A percentile compares a stretch with the other conserved stretches of the same genome.
These are phyloP conservation scores for Tylopilus vinaceipallidus DNA, from an alignment of 768 basidiomycete species.

Conservation along the genomic window DNA sequence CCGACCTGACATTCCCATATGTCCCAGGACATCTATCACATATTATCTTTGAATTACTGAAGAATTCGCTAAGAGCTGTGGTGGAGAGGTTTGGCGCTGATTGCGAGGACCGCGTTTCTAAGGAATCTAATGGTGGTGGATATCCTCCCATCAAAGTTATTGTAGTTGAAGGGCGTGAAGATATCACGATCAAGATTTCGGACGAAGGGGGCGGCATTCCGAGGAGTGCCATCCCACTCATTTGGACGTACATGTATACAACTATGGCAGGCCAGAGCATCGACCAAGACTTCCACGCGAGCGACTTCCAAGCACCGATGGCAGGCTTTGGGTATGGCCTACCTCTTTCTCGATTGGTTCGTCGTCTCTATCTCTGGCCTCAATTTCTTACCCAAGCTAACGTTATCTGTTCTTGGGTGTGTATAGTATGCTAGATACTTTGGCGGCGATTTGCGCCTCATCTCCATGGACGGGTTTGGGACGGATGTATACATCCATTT, in stretches of 20 bases:
- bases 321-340: constrained; percentile 96
- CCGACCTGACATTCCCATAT: constrained; percentile 84
- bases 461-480: constrained; percentile 98
- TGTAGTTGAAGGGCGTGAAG: constrained; percentile 94
- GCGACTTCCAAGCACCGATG: constrained; percentile 98
- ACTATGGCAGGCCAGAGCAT: constrained; percentile 74
- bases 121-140: constrained; percentile 12
- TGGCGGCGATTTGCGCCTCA: constrained; percentile 87
- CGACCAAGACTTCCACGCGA: constrained; percentile 70
- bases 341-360: constrained; percentile 84
- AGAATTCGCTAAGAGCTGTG: constrained; percentile 95
- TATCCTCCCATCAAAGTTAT: constrained; percentile 41
- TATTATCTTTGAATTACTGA: constrained; percentile 94
- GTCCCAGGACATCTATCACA: constrained; percentile 96
- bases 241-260: constrained; percentile 99
- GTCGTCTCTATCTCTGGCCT: constrained; percentile 58
- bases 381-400: constrained; percentile 41
- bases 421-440: constrained; percentile 92
- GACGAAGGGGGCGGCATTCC: constrained; percentile 96
- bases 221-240: constrained; percentile 80
- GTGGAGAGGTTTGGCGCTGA: constrained; percentile 90
- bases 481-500: constrained; percentile 93
- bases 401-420: neutral
- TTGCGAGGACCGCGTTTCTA: constrained; percentile 48
- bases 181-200: constrained; percentile 98